Evolutionary conservation across 2,329 filamentous ascomycete genomes (phyloP).

Genomic region (Aureobasidium sp.): DNA sequence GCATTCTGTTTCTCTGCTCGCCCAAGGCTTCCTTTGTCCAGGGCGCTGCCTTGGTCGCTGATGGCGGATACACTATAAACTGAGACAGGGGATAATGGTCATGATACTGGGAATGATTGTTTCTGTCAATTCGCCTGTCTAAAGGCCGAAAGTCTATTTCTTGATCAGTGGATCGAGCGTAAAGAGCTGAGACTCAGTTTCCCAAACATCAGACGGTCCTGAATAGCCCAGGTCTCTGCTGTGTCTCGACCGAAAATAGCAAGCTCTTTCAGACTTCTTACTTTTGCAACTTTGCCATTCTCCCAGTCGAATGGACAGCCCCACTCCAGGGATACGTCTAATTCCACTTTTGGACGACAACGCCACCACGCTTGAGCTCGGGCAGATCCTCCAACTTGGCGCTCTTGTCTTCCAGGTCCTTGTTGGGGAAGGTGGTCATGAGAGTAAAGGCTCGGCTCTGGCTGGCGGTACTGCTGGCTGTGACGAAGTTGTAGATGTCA

Average conservation of each 20-base stretch:
- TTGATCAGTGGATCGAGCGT: background rate
- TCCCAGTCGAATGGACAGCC: background rate
- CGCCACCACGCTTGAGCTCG: slow-evolving; percentile 45
- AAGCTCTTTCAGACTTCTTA: background rate
- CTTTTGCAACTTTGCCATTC: background rate
- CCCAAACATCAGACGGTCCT: background rate
- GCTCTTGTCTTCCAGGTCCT: slow-evolving; percentile 63
- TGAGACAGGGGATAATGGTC: slow-evolving; percentile 15
- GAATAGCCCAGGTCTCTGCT: background rate
- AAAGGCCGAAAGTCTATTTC: background rate
- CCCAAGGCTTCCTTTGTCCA: slow-evolving; percentile 41
- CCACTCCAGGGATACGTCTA: slow-evolving; percentile 16
- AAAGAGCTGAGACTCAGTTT: background rate
- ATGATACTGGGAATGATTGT: background rate
- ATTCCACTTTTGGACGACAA: slow-evolving; percentile 50
- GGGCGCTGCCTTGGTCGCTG: slow-evolving; percentile 36
- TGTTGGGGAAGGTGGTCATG: slow-evolving; percentile 75
- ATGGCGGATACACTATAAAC: slow-evolving; percentile 40
- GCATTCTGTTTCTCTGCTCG: slow-evolving; percentile 38
- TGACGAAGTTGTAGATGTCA: slow-evolving; percentile 68
- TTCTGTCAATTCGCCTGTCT: background rate
- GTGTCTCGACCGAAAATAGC: background rate
- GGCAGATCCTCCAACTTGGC: slow-evolving; percentile 39
- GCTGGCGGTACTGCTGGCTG: slow-evolving; percentile 52
- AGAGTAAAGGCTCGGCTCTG: slow-evolving; percentile 59